Percentiles rank a stretch among this genome's conserved stretches.
phyloP scores from a whole-genome alignment of 2,329 filamentous ascomycete genomes.

The Phialophora expanda region DNA sequence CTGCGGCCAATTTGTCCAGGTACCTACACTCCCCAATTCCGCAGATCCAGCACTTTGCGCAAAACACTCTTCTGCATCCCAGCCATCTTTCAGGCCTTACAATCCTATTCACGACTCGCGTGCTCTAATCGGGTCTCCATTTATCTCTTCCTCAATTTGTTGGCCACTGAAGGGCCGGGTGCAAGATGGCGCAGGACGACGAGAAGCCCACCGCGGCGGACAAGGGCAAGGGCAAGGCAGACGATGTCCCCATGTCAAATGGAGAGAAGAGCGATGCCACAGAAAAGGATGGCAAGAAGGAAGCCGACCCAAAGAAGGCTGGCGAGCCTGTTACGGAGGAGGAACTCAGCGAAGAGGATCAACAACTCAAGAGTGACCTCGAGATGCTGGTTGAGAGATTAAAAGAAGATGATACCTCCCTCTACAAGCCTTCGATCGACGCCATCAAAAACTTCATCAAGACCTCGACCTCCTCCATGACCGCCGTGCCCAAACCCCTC shows the following conservation, averaged over 20 bases:
- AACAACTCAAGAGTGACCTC: slow-evolving; percentile 96
- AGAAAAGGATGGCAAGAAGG: slow-evolving; percentile 70
- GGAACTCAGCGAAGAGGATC: slow-evolving; percentile 96
- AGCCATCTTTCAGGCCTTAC: background rate
- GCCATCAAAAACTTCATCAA: slow-evolving; percentile 99
- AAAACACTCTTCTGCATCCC: background rate
- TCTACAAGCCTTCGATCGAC: slow-evolving; percentile 92
- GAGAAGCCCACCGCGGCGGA: slow-evolving; percentile 82
- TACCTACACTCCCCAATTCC: background rate
- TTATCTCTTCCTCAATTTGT: slow-evolving; percentile 12
- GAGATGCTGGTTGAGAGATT: slow-evolving; percentile 97
- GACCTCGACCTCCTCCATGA: slow-evolving; percentile 99
- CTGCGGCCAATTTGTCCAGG: slow-evolving; percentile 16
- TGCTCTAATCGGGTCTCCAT: background rate
- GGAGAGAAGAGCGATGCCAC: slow-evolving; percentile 61
- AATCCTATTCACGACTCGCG: background rate
- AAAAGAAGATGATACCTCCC: slow-evolving; percentile 83
- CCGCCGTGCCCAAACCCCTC: slow-evolving; percentile 94
- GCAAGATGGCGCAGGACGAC: slow-evolving; percentile 87
- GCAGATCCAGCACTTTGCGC: background rate
- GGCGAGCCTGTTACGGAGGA: slow-evolving; percentile 62
- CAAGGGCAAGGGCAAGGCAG: slow-evolving; percentile 95
- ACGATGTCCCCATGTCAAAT: slow-evolving; percentile 67
- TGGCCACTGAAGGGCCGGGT: slow-evolving; percentile 27
- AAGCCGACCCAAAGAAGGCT: slow-evolving; percentile 70